Percentiles rank a stretch among this genome's conserved stretches.
Evolutionary conservation across 169 alveolate genomes (phyloP).

Genomic region (Plasmodium gonderi): DNA sequence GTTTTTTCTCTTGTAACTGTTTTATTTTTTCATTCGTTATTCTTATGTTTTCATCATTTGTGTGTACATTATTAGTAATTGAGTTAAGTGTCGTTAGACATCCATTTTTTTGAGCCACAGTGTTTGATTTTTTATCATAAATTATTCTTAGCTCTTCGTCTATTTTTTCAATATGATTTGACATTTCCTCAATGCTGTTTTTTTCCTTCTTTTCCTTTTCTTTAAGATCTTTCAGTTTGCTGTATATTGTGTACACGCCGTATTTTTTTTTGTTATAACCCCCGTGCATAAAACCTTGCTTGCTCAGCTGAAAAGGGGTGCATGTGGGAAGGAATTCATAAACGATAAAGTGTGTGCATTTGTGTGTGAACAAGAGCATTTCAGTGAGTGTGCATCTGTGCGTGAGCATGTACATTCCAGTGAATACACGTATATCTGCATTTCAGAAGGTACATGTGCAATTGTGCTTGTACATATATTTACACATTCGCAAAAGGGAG

Average conservation of each 20-base stretch:
- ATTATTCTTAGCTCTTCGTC: constrained; percentile 59
- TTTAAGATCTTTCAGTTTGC: constrained; percentile 39
- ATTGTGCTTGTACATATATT: neutral
- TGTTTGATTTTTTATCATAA: constrained; percentile 41
- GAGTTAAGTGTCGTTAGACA: constrained; percentile 53
- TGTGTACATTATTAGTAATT: constrained; percentile 38
- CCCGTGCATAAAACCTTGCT: constrained; percentile 71
- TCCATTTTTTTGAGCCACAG: constrained; percentile 58
- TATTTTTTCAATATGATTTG: constrained; percentile 39
- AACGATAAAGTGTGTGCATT: neutral
- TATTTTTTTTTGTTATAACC: constrained; percentile 66
- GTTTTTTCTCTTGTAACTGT: constrained; percentile 37
- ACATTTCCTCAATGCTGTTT: constrained; percentile 28
- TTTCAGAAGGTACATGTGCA: too few relatives aligned
- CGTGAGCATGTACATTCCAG: neutral
- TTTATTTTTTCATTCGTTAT: constrained; percentile 54
- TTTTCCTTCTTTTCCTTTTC: constrained; percentile 69
- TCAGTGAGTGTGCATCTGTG: neutral
- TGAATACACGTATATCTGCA: too few relatives aligned
- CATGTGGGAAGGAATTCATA: neutral
- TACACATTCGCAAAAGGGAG: neutral
- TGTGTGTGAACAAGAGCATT: neutral
- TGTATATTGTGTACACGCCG: constrained; percentile 63
- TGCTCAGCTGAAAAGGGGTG: constrained; percentile 44
- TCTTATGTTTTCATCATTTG: constrained; percentile 47